These are phyloP conservation scores for Teratosphaeria viscida DNA, from an alignment of 2,329 filamentous ascomycete species.

Conservation along the genomic window DNA sequence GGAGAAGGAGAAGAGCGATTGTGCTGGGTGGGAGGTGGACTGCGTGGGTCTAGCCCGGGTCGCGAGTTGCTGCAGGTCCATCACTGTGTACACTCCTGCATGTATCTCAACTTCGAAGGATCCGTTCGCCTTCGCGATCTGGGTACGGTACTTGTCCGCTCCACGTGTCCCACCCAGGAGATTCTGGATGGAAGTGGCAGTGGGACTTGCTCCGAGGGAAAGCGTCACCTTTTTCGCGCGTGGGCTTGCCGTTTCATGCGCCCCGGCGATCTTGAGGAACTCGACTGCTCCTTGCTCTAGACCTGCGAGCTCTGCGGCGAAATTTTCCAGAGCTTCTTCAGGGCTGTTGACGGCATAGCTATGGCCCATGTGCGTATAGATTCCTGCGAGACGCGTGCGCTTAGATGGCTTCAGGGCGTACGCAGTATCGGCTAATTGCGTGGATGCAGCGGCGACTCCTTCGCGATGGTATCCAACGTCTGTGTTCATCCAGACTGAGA, in stretches of 20 bases:
- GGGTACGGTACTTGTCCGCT: slow-evolving; percentile 23
- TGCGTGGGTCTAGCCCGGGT: slow-evolving; percentile 49
- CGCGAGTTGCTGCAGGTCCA: slow-evolving; percentile 71
- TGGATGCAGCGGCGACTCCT: slow-evolving; percentile 47
- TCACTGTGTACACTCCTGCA: slow-evolving; percentile 63
- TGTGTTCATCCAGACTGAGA: slow-evolving; percentile 59
- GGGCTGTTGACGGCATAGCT: slow-evolving; percentile 52
- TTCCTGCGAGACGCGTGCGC: slow-evolving; percentile 43
- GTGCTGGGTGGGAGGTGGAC: slow-evolving; percentile 15
- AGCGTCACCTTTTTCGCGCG: slow-evolving; percentile 38
- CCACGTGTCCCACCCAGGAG: slow-evolving; percentile 33
- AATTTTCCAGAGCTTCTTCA: slow-evolving; percentile 47
- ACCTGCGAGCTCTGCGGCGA: slow-evolving; percentile 51
- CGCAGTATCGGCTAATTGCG: slow-evolving; percentile 39
- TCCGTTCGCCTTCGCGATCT: slow-evolving; percentile 27
- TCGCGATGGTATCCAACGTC: slow-evolving; percentile 65
- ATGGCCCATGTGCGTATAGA: slow-evolving; percentile 66
- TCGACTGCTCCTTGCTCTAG: slow-evolving; percentile 38
- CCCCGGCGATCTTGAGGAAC: slow-evolving; percentile 18
- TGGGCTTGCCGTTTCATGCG: slow-evolving; percentile 2
- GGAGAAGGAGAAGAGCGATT: slow-evolving; percentile 32
- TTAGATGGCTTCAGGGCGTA: slow-evolving; percentile 37
- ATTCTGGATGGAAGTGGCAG: slow-evolving; percentile 56
- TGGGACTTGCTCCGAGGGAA: slow-evolving; percentile 69
- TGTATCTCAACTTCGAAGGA: slow-evolving; percentile 53